Conservation (phyloP, 2,329 filamentous ascomycete genomes). For the Colletotrichum tofieldiae region DNA sequence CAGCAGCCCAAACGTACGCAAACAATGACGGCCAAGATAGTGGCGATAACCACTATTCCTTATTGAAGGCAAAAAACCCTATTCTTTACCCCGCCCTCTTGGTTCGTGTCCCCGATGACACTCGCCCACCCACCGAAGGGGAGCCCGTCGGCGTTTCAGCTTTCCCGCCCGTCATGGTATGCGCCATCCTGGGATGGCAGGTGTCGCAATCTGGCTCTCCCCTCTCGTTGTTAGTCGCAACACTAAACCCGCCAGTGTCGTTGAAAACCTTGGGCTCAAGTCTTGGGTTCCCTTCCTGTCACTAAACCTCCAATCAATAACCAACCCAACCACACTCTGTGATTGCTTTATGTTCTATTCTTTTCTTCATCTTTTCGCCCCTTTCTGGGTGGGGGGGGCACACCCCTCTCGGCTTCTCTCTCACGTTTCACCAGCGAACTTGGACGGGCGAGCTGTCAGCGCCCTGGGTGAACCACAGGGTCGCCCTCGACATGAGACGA, state of each 20-base stretch:
- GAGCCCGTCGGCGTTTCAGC: conserved; percentile 19
- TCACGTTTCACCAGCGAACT: conserved; percentile 16
- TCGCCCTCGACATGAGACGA: background rate
- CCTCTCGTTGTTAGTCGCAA: background rate
- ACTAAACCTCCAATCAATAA: background rate
- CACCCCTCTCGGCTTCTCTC: background rate
- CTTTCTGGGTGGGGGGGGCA: background rate
- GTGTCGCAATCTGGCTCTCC: conserved; percentile 5
- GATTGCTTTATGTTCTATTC: background rate
- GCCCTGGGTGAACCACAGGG: background rate
- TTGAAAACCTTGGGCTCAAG: conserved; percentile 17
- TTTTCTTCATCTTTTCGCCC: background rate
- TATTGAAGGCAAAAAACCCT: background rate
- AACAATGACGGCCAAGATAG: background rate
- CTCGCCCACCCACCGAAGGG: conserved; percentile 1
- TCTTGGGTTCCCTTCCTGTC: background rate
- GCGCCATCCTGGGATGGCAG: conserved; percentile 39
- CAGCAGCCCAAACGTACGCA: background rate
- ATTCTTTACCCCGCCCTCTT: conserved; percentile 5
- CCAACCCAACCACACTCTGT: background rate
- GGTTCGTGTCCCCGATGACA: background rate
- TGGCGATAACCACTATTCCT: too few species aligned
- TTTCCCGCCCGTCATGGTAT: conserved; percentile 28
- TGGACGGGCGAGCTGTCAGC: background rate
- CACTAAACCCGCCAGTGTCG: background rate